Evolutionary conservation across 108 stramenopile genomes (phyloP).

Genomic region (Schizochytrium sp.): DNA sequence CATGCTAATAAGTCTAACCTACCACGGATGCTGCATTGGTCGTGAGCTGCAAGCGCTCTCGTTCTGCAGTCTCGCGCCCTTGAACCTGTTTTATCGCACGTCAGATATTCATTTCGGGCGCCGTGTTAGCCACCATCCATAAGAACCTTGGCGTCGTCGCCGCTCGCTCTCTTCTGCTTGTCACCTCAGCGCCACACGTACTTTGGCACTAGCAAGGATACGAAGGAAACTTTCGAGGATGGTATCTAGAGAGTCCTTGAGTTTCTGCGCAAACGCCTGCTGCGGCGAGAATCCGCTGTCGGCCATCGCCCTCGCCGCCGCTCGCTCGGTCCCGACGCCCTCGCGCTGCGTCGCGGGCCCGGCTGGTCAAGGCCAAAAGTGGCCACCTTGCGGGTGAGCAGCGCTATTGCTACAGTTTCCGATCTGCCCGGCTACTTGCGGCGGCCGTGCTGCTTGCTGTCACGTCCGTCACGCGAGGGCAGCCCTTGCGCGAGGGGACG

Average conservation of each 20-base stretch:
- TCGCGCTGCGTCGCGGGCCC: too few species aligned
- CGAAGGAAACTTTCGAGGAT: not conserved
- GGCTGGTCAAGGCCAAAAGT: too few species aligned
- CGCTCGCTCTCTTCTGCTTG: not conserved
- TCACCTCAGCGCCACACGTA: not conserved
- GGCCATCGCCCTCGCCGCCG: not conserved
- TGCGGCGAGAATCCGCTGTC: not conserved
- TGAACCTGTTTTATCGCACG: not conserved
- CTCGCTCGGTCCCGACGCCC: too few species aligned
- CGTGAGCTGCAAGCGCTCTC: not conserved
- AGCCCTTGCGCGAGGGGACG: too few species aligned
- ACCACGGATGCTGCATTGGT: not conserved
- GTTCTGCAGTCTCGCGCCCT: not conserved
- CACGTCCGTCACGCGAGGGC: too few species aligned
- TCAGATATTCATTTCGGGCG: not conserved
- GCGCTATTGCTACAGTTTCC: too few species aligned
- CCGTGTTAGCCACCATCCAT: not conserved
- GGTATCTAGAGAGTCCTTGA: conserved; percentile 5
- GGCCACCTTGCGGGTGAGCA: too few species aligned
- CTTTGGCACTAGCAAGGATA: not conserved
- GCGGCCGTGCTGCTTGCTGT: too few species aligned
- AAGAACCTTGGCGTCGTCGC: not conserved
- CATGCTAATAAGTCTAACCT: not conserved
- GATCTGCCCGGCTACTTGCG: too few species aligned
- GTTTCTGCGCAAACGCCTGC: conserved; percentile 1